Conservation (phyloP, 805 yeast genomes). For the Yueomyces sp. region DNA sequence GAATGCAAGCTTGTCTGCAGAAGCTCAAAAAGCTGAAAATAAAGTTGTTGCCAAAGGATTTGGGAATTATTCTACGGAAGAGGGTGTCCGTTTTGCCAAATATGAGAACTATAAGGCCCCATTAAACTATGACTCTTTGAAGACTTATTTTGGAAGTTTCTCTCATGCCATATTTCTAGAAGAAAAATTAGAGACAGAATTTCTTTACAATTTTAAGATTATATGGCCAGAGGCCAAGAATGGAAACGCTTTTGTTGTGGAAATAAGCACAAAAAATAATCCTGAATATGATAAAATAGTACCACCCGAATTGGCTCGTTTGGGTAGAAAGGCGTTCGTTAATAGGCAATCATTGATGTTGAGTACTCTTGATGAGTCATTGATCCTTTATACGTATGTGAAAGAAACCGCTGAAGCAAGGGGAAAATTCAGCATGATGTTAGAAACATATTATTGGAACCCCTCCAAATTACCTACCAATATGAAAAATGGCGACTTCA, state of each 20-base stretch:
- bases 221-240: conserved; percentile 40
- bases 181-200: conserved; percentile 36
- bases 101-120: conserved; percentile 29
- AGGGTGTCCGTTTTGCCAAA: conserved; percentile 22
- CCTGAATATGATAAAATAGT: conserved; percentile 34
- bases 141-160: conserved; percentile 43
- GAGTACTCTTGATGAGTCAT: conserved; percentile 32
- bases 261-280: conserved; percentile 11
- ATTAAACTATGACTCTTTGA: conserved; percentile 35
- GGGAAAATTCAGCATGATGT: conserved; percentile 26
- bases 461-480: conserved; percentile 32
- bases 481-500: conserved; percentile 24
- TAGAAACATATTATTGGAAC: conserved; percentile 50
- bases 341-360: conserved; percentile 47
- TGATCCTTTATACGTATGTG: conserved; percentile 49
- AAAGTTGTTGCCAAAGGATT: no score
- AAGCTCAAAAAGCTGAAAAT: no score
- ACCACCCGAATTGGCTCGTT: conserved; percentile 36
- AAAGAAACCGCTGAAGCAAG: conserved; percentile 28
- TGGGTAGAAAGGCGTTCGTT: conserved; percentile 47
- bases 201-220: conserved; percentile 34
- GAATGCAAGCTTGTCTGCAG: no score
- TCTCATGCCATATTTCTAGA: conserved; percentile 51
- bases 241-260: conserved; percentile 22
- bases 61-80: conserved; percentile 8